Evolutionary conservation across 2,329 filamentous ascomycete genomes (phyloP), one percentile per base, ranked within the genome.

Genomic region (Shiraia sp.): DNA sequence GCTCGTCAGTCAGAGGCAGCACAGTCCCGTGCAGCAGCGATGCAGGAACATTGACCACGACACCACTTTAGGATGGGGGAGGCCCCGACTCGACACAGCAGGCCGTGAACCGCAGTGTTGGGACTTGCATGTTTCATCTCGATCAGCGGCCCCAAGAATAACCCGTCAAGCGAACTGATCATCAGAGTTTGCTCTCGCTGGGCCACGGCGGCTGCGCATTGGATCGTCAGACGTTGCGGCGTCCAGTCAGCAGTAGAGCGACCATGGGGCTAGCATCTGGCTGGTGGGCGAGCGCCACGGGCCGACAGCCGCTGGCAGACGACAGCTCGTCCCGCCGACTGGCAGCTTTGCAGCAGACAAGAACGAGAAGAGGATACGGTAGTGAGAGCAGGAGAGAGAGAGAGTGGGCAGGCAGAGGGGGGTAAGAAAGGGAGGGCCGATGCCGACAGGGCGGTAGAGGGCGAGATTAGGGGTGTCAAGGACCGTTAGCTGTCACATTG

Each of bases 11-110:
- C 42, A 53, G 46, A 59, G 53, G 51, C 63, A 63, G 59, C 55
- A 61, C 65, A 51, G 54, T 61, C 59, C 63, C 57, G 62, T 68
- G 66, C 64, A 65, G 65, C 64, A 65, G 61, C 63, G 57, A 70
- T 61, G 67, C 67, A 70, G 66, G 66, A 70, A 70, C 67, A 69
- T 68, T 63, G 66, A 55, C 62, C 63, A 66, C 61, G 59, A 61
- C 60, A 61, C 63, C 55, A 53, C 59, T 53, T 61, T 66, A 57
- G 42, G 63, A 55, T 48, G 50, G 55, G 57, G 50, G 57, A 48
- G n/a, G n/a, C n/a, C n/a, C 47, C 52, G 53, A 59, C 56, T 68
- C 62, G 61, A 67, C 64, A 69, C 65, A 51, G 60, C 65, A 67
- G 58, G 57, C 51, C 48, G 53, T 44, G 40, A 49, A 50, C 66